Conservation (phyloP, 73 alveolate species). For the Paraurostyla sp. region DNA sequence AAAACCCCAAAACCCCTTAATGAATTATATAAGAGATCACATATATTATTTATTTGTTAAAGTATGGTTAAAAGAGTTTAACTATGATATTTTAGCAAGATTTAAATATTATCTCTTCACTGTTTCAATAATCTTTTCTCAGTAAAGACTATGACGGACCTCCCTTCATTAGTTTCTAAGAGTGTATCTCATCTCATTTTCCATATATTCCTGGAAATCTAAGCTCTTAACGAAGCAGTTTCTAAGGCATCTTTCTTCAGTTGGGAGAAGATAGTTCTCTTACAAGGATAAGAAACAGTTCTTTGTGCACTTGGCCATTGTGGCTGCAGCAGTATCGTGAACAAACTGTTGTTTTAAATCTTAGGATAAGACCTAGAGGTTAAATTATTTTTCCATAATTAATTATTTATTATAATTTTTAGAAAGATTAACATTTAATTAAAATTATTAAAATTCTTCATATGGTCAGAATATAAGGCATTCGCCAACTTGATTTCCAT, state of each 20-base stretch:
- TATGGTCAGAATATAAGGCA: constrained; percentile 19
- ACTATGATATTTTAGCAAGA: no score
- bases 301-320: constrained; percentile 45
- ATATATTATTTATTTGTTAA: no score
- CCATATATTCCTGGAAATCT: constrained; percentile 47
- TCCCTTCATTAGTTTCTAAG: constrained; percentile 33
- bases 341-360: constrained; percentile 17
- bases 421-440: background rate
- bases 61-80: no score
- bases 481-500: background rate
- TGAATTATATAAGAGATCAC: no score
- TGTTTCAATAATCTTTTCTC: no score
- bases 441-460: background rate
- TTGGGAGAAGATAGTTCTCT: constrained; percentile 50
- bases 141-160: no score
- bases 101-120: no score
- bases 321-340: constrained; percentile 51
- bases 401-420: background rate
- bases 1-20: no score
- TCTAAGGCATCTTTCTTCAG: constrained; percentile 68
- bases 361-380: constrained; percentile 9
- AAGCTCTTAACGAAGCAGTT: constrained; percentile 70
- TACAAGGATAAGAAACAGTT: constrained; percentile 36
- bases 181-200: constrained; percentile 51
- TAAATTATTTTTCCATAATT: constrained; percentile 41